A percentile compares a stretch with the other conserved stretches of the same genome.
Conservation (phyloP, 2,329 filamentous ascomycete species). For the Chaetomium olivaceum region DNA sequence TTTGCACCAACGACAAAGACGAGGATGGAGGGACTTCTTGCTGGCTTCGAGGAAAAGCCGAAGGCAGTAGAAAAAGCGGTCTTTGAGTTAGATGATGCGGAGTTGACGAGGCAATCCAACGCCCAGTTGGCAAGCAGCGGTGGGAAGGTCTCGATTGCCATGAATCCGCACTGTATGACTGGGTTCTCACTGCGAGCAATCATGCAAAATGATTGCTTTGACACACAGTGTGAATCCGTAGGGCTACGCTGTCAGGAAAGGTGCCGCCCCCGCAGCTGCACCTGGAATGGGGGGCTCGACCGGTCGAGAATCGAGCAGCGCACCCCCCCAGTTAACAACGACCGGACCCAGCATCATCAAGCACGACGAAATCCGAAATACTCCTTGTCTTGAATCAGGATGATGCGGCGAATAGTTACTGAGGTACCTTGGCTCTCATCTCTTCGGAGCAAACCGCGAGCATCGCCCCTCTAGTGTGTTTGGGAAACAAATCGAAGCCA, state of each 20-base stretch:
- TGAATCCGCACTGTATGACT: constrained; percentile 11
- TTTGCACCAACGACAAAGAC: constrained; percentile 10
- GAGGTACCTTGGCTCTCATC: not conserved
- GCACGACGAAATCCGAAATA: not conserved
- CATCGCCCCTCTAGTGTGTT: not conserved
- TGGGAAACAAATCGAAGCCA: not conserved
- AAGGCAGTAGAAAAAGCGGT: constrained; percentile 19
- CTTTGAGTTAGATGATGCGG: constrained; percentile 23
- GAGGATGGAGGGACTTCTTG: not conserved
- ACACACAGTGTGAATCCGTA: constrained; percentile 10
- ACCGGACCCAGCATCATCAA: not conserved
- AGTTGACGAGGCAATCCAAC: constrained; percentile 21
- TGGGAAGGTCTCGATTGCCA: not conserved
- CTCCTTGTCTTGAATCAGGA: not conserved
- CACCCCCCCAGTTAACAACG: not conserved
- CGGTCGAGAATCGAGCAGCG: not conserved
- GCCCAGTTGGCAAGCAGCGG: constrained; percentile 16
- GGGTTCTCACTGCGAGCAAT: not conserved
- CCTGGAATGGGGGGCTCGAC: constrained; percentile 4
- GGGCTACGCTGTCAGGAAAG: not conserved
- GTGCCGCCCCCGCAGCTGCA: not conserved
- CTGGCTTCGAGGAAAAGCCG: constrained; percentile 13
- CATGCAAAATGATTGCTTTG: not conserved
- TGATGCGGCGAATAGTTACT: not conserved
- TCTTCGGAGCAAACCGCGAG: not conserved